Conservation (phyloP, 2,329 filamentous ascomycete species). For the Colletotrichum sp. region DNA sequence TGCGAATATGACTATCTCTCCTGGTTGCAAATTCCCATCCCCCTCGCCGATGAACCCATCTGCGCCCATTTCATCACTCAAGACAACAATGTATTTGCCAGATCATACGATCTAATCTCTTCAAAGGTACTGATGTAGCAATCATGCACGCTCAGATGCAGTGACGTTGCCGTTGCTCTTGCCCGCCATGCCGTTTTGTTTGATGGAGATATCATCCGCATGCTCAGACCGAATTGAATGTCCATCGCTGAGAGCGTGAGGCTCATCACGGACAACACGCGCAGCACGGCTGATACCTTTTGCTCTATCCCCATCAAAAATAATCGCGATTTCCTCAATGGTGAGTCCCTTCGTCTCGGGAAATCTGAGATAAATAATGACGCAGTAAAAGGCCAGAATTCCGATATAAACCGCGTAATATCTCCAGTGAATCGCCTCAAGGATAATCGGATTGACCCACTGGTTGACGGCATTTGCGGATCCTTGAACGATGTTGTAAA, state of each 20-base stretch:
- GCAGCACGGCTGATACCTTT: not conserved
- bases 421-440: conserved; percentile 40
- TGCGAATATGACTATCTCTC: not conserved
- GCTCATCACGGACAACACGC: not conserved
- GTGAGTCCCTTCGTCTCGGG: conserved; percentile 35
- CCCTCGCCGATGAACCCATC: not conserved
- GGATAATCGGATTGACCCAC: conserved; percentile 41
- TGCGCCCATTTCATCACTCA: not conserved
- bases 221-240: not conserved
- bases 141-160: not conserved
- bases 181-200: not conserved
- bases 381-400: conserved; percentile 34
- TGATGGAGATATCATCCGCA: not conserved
- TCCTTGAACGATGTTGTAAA: not conserved
- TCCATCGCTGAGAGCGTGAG: not conserved
- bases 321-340: conserved; percentile 31
- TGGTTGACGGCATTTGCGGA: conserved; percentile 39
- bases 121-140: not conserved
- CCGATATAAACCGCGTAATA: conserved; percentile 45
- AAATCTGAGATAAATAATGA: conserved; percentile 41
- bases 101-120: not conserved
- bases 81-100: not conserved
- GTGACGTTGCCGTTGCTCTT: not conserved
- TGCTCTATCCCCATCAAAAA: conserved; percentile 29
- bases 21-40: not conserved